These are phyloP conservation scores for Castanea mollissima DNA, from an alignment of 306 rosid species.

Conservation along the genomic window DNA sequence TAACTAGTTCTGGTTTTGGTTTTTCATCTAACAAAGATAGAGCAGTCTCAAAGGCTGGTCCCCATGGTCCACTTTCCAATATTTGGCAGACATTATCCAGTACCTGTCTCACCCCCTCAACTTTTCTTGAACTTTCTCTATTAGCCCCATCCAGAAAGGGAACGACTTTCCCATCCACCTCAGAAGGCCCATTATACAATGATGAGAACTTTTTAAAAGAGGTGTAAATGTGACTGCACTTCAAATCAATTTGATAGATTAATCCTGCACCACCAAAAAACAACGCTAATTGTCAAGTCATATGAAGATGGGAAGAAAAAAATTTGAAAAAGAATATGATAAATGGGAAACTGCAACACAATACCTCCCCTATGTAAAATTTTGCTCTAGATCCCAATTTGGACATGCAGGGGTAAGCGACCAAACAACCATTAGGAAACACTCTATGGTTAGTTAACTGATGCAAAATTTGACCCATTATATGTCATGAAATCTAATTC, in stretches of 20 bases:
- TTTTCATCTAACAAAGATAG: slow-evolving; percentile 45
- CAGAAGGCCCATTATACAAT: slow-evolving; percentile 48
- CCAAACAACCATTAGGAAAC: not conserved
- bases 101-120: slow-evolving; percentile 36
- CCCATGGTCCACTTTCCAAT: slow-evolving; percentile 69
- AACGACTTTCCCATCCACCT: slow-evolving; percentile 30
- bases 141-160: slow-evolving; percentile 23
- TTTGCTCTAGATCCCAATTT: not conserved
- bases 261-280: slow-evolving; percentile 41
- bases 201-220: slow-evolving; percentile 36
- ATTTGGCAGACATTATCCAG: slow-evolving; percentile 60
- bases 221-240: slow-evolving; percentile 26
- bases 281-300: not conserved
- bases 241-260: slow-evolving; percentile 29
- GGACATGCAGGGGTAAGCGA: not conserved
- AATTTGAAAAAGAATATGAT: not conserved
- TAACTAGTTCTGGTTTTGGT: slow-evolving; percentile 64
- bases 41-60: slow-evolving; percentile 61
- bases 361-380: not conserved
- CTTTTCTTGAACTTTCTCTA: slow-evolving; percentile 30
- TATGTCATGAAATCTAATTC: not conserved
- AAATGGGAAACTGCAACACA: not conserved
- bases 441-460: not conserved
- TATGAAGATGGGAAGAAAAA: not conserved
- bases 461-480: not conserved